Percentiles rank a stretch among this genome's conserved stretches.
These are phyloP conservation scores for Amaranthus tricolor DNA, from an alignment of 179 eudicot species.

Conservation along the genomic window DNA sequence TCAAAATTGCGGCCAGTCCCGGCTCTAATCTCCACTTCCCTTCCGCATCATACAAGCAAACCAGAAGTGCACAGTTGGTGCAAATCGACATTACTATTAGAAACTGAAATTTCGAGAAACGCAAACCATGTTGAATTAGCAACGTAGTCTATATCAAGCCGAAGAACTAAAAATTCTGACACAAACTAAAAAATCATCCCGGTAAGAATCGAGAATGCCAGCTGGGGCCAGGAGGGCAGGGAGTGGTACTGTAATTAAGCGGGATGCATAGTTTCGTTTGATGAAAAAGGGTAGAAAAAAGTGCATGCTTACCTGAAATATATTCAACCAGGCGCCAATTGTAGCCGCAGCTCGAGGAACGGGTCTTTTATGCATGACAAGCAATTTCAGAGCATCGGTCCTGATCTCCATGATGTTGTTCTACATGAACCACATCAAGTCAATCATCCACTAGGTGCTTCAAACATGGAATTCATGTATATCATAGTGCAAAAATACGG, in stretches of 20 bases:
- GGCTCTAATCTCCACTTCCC: slow-evolving; percentile 91
- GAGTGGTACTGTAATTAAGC: too few relatives aligned
- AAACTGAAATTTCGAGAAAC: slow-evolving; percentile 47
- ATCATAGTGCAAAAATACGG: too few relatives aligned
- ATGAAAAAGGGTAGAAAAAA: neutral
- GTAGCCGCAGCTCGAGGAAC: slow-evolving; percentile 86
- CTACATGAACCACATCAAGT: slow-evolving; percentile 39
- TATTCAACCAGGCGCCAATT: slow-evolving; percentile 91
- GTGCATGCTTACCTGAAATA: slow-evolving; percentile 68
- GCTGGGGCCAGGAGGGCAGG: too few relatives aligned
- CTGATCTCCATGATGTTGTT: slow-evolving; percentile 87
- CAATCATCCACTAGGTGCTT: neutral
- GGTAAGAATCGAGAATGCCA: neutral
- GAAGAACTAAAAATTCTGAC: neutral
- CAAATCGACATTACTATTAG: slow-evolving; percentile 80
- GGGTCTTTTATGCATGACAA: slow-evolving; percentile 73
- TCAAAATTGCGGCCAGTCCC: slow-evolving; percentile 79
- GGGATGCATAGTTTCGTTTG: neutral
- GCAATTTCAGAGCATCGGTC: slow-evolving; percentile 87
- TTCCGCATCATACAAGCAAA: slow-evolving; percentile 78
- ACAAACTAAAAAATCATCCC: neutral
- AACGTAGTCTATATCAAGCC: neutral
- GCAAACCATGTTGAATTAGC: neutral
- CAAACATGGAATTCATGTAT: neutral
- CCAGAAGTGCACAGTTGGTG: slow-evolving; percentile 77